Base-by-base conservation (phyloP, 106 monocot species). In the Posidonia australis region DNA sequence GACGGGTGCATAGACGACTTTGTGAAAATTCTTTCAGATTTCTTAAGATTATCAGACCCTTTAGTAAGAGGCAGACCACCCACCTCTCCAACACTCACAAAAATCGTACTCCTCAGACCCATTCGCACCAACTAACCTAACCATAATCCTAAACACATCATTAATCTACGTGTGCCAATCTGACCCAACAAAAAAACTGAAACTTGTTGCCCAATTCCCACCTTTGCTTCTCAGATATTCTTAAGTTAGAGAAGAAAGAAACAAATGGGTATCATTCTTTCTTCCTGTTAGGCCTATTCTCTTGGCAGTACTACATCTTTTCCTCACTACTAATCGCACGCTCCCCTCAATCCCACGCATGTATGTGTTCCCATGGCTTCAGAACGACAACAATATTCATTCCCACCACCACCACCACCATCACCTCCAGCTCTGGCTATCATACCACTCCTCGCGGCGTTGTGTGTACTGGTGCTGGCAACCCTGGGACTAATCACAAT, bases 401-500 rank as follows among this genome's bases (percentile, higher is more conserved):
- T 16, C 16, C n/a, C 60, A n/a, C 28, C 60, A 31, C 17, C 28
- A 10, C 5, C 32, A 0, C 18, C 16, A 17, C n/a, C 56, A 2
- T 9, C 36, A 32, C 19, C 31, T 4, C 29, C 18, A 7, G 13
- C 30, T 1, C 5, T 60, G 7, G 16, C 60, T 5, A 60, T 60
- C 22, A 32, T 32, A 10, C 60, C 60, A 32, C 10, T 60, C 60
- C 14, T 60, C 5, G 18, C 30, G 29, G 60, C 60, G 5, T 9
- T 60, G 60, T 41, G 28, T 19, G 5, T 60, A 22, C 16, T 60
- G 31, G 26, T 60, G 25, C 18, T 60, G 17, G 60, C 60, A 29
- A 60, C 60, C 1, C 18, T 32, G 1, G 36, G 60, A 13, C 59
- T 60, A 7, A 60, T 60, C 32, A 60, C 59, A 31, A 60, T 60